Base-by-base conservation (phyloP, 2,329 filamentous ascomycete species). In the Colletotrichum sp. region DNA sequence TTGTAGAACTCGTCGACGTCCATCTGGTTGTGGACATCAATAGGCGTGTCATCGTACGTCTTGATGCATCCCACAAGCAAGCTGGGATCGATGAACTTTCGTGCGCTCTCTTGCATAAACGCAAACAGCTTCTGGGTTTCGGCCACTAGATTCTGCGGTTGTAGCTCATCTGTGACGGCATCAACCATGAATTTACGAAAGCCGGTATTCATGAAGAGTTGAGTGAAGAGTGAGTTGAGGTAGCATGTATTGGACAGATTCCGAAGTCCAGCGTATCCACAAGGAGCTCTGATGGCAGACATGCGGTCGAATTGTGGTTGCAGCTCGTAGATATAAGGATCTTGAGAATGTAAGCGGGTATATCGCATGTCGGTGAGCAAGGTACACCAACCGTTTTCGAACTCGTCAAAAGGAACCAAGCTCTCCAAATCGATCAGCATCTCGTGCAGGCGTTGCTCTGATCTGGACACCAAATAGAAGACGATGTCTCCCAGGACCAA, bases 1-100 rank as follows among this genome's bases (percentile, higher is more conserved):
- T 97, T 98, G 87, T 98, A 99, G 83, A 99, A 99, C 83, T 98
- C 96, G 80, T 99, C 97, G 7, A 98, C 97, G 82, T 99, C 97
- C 95, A 99, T 99, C 84, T 99, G 97, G 75, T 95, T 92, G 72
- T 93, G 92, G 30, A 98, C 93, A 83, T 99, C 96, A 78, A 99
- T 98, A 18, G 91, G 89, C 3, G 92, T 90, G 74, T 96, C 94
- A 44, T 98, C 95, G 74, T 96, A 96, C 0, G 94, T 96, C 79
- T 92, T 94, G 80, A 99, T 95, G 55, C 92, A 93, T 39, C 89
- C 89, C 16, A 97, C 94, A 77, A 98, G 93, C 3, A 88, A 88
- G 67, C 90, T 88, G 0, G 97, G 95, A 77, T 97, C 95, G 24
- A 96, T 90, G 75, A 88, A 94, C 78, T 94, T 94, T 44, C 90